Base-by-base conservation (phyloP, 345 rosid genomes). In the Lepidium africanum region DNA sequence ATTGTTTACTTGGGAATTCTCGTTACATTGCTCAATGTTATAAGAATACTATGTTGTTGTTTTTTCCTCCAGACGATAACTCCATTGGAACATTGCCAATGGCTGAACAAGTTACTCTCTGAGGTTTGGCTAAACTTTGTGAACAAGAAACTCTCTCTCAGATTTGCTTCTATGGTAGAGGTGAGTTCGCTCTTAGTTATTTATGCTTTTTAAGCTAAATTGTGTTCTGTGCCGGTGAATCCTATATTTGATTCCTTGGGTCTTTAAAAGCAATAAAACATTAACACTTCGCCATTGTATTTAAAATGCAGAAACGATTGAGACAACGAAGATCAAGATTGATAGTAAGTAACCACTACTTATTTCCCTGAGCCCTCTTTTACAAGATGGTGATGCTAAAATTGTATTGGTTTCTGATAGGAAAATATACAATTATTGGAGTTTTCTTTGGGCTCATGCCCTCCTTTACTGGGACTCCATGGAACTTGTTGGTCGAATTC, bases 71-170 rank as follows among this genome's bases (percentile, higher is more conserved):
- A 94, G 99, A 84, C 95, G 50, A 63, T 59, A 65, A 90, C 99
- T 42, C 96, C 99, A 38, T 60, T 86, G 85, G 99, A 94, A 73
- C 96, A 87, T 65, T 88, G 97, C 47, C 94, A 90, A 79, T 94
- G 99, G 99, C 76, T 90, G 63, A 94, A 94, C 80, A 94, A 89
- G 77, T 79, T 94, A 51, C 73, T 91, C 53, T 70, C 82, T 72
- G 99, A 90, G 81, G 67, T 94, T 65, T 94, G 99, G 99, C 79
- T 78, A 19, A 75, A 77, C 81, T 80, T n/a, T 69, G 36, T 94
- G 63, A 85, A 76, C 76, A 89, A 86, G 73, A 88, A 85, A 76
- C 77, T 94, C 56, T 83, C 97, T 19, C 58, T 55, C 55, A 86
- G 85, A 68, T 90, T 94, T 73, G 79, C 91, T 39, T 75, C 86